These are phyloP conservation scores for Platanthera guangdongensis DNA, from an alignment of 106 monocot genomes.

Conservation along the genomic window DNA sequence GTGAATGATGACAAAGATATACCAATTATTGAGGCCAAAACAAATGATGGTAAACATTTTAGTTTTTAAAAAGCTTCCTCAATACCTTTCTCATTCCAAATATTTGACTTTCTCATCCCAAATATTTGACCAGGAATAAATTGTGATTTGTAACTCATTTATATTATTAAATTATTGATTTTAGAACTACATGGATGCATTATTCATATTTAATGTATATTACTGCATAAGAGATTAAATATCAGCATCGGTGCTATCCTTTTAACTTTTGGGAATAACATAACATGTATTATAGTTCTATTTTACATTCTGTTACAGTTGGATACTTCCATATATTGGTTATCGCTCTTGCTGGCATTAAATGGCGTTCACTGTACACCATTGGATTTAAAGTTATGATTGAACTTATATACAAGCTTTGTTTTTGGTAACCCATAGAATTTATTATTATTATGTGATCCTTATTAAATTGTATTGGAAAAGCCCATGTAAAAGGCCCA, in stretches of 20 bases:
- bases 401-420: neutral
- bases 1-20: slow-evolving; percentile 86
- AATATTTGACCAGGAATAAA: neutral
- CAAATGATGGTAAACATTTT: slow-evolving; percentile 59
- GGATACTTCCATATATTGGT: neutral
- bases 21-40: slow-evolving; percentile 81
- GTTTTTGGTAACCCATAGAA: neutral
- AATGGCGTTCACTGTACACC: neutral
- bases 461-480: no score
- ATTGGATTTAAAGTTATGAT: neutral
- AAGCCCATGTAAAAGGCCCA: no score
- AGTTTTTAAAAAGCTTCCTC: neutral
- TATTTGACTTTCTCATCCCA: neutral
- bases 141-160: neutral
- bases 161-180: neutral
- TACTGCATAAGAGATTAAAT: neutral
- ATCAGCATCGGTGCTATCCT: neutral
- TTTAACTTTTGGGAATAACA: neutral
- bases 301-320: neutral
- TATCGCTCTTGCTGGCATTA: neutral
- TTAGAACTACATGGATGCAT: neutral
- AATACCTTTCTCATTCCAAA: neutral
- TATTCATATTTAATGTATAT: neutral
- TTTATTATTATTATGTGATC: neutral
- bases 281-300: neutral